These are phyloP conservation scores for Neurospora sp. DNA, from an alignment of 495 filamentous ascomycete genomes.

Conservation along the genomic window DNA sequence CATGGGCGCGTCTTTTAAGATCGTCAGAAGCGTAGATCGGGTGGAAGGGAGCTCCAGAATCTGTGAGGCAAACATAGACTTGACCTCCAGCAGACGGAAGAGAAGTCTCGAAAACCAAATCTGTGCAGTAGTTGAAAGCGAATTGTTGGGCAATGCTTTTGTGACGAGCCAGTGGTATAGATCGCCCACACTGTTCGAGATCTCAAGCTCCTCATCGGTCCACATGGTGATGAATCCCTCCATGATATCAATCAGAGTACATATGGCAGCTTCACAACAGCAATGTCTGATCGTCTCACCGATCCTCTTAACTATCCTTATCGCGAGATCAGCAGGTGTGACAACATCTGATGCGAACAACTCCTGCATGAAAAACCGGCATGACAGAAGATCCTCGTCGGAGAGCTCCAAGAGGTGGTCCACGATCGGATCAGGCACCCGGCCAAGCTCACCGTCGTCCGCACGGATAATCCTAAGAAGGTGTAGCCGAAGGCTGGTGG, in stretches of 20 bases:
- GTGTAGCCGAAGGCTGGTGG: constrained; percentile 28
- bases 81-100: constrained; percentile 51
- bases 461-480: constrained; percentile 29
- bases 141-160: constrained; percentile 47
- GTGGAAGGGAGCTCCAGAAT: constrained; percentile 49
- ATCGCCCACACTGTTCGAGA: constrained; percentile 54
- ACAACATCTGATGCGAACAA: constrained; percentile 36
- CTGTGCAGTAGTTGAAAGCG: constrained; percentile 58
- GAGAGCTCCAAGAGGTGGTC: constrained; percentile 48
- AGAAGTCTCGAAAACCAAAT: constrained; percentile 57
- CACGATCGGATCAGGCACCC: constrained; percentile 36
- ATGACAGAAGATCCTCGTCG: constrained; percentile 50
- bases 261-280: constrained; percentile 66
- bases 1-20: constrained; percentile 57
- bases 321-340: constrained; percentile 28
- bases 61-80: constrained; percentile 49
- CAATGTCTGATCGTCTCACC: constrained; percentile 55
- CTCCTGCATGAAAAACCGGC: constrained; percentile 40
- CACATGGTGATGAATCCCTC: constrained; percentile 54
- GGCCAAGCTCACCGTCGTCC: constrained; percentile 24
- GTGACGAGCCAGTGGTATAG: constrained; percentile 75
- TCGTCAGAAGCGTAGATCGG: constrained; percentile 61
- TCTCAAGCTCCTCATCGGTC: constrained; percentile 41
- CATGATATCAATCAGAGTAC: constrained; percentile 61
- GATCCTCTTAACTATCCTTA: constrained; percentile 34